These are phyloP conservation scores for Fusarium phyllophilum DNA, from an alignment of 2,329 filamentous ascomycete species.

Conservation along the genomic window DNA sequence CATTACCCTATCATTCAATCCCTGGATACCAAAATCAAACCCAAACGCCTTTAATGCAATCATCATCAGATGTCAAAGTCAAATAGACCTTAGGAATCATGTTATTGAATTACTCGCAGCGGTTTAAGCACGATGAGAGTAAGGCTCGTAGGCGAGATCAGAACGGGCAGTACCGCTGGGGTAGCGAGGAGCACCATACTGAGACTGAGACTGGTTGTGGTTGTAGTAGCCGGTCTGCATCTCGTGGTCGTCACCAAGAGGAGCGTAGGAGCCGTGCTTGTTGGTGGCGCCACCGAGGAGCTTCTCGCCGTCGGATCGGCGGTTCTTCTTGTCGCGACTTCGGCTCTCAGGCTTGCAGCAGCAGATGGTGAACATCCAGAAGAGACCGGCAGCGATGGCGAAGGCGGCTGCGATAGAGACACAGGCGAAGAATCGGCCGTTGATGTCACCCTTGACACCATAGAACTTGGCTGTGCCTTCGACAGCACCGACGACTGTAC, in stretches of 20 bases:
- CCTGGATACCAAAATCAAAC: constrained; percentile 28
- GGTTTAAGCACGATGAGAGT: constrained; percentile 64
- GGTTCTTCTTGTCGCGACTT: constrained; percentile 49
- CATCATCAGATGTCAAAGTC: constrained; percentile 37
- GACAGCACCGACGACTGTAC: constrained; percentile 68
- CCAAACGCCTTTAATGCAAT: constrained; percentile 45
- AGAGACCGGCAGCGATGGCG: constrained; percentile 78
- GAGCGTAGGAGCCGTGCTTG: constrained; percentile 50
- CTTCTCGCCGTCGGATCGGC: constrained; percentile 61
- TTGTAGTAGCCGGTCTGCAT: constrained; percentile 53
- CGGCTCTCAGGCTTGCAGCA: constrained; percentile 67
- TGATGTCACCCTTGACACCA: constrained; percentile 73
- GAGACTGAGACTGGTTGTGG: constrained; percentile 45
- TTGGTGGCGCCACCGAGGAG: constrained; percentile 53
- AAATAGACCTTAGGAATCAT: constrained; percentile 33
- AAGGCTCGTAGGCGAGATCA: constrained; percentile 72
- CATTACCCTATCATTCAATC: constrained; percentile 9
- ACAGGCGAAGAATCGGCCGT: constrained; percentile 74
- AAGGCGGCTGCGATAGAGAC: constrained; percentile 86
- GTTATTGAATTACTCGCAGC: constrained; percentile 15
- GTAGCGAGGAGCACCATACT: constrained; percentile 52
- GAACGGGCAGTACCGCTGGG: constrained; percentile 55
- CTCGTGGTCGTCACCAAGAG: constrained; percentile 49
- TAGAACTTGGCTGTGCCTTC: constrained; percentile 72
- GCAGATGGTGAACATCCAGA: constrained; percentile 93